Conservation (phyloP, 768 basidiomycete species). For the Leccinum uliginosum region DNA sequence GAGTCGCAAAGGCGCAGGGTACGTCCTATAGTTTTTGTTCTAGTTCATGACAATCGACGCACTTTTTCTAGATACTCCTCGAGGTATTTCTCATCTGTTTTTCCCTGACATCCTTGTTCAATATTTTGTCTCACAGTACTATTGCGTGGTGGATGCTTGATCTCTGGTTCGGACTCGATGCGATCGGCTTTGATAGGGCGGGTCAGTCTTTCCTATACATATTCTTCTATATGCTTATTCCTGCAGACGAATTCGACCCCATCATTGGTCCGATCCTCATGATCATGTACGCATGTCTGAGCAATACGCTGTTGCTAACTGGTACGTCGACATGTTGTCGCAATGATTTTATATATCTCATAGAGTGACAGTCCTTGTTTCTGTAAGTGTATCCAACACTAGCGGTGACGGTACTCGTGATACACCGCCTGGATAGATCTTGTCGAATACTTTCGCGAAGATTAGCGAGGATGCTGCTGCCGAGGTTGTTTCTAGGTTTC, state of each 20-base stretch:
- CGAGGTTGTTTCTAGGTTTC: conserved; percentile 48
- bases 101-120: not conserved
- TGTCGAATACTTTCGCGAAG: conserved; percentile 92
- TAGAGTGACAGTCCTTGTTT: conserved; percentile 59
- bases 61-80: conserved; percentile 28
- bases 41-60: not conserved
- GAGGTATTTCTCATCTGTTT: conserved; percentile 29
- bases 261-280: conserved; percentile 89
- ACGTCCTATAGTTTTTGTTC: conserved; percentile 16
- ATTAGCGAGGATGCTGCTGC: conserved; percentile 92
- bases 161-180: conserved; percentile 93
- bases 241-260: conserved; percentile 70
- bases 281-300: conserved; percentile 87
- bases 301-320: conserved; percentile 89
- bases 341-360: not conserved
- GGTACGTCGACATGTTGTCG: conserved; percentile 41
- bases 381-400: conserved; percentile 42
- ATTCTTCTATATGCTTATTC: conserved; percentile 2
- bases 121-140: conserved; percentile 32
- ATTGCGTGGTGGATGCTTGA: conserved; percentile 97
- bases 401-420: not conserved
- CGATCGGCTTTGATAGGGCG: conserved; percentile 79
- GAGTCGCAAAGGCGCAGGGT: conserved; percentile 58
- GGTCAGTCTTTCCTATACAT: conserved; percentile 43
- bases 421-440: conserved; percentile 53